Base-by-base conservation (phyloP, 2,329 filamentous ascomycete genomes). In the Emergomyces africanus region DNA sequence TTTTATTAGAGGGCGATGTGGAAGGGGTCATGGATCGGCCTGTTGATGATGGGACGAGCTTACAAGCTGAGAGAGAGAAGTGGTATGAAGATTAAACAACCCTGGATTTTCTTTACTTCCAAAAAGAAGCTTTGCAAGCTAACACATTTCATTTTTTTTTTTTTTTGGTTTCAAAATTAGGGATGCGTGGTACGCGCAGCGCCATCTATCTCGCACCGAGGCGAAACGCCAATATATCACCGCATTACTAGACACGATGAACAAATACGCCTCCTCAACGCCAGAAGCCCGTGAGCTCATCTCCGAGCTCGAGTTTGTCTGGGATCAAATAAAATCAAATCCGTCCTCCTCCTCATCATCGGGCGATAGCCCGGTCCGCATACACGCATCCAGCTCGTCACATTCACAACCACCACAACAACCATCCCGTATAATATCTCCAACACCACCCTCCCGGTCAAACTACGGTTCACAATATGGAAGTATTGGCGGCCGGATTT, bases 261-360 rank as follows among this genome's bases (percentile, higher is more conserved):
- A 96, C 77, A 83, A 85, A 70, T 97, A 95, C 77, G 94, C 94
- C 55, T 94, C 81, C 49, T 81, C 87, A 46, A 96, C 90, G 0
- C 69, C 74, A 54, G 90, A 96, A 70, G 90, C 90, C 8, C 82
- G 86, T 61, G 91, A 95, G 73, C 80, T 99, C 44, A 91, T 97
- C 42, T 81, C 85, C 10, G 94, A 99, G 73, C 83, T 99, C n/a
- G 94, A 99, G 74, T 99, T 97, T 68, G 92, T 99, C 44, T 99
- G 94, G 94, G 90, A 96, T 66, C 94, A 97, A 72, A 92, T 99
- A 66, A 95, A 94, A 73, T 87, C 87, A 66, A 96, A 92, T 67
- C 83, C 79, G 9, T 73, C 83, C 12, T 83, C 86, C 3, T 83
- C 82, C 20, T 84, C 86, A 42, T 76, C 84, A 44, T 66, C 66